Evolutionary conservation across 192 early-diverging fungal species (phyloP), one percentile per base, ranked within the genome.

Genomic region (Entrophospora sp.): DNA sequence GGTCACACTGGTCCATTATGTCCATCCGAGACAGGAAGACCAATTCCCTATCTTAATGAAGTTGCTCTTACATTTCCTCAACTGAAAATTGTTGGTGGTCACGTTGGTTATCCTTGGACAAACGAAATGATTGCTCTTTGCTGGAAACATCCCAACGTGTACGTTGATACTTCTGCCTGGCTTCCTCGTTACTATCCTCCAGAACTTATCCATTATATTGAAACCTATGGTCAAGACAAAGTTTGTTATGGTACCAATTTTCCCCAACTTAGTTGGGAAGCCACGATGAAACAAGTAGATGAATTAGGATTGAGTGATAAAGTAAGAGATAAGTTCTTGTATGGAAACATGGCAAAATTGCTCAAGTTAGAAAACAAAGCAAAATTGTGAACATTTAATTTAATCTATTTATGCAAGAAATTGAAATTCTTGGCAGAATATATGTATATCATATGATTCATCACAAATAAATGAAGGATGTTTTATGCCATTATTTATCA

Each of bases 191-290:
- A 51, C 20, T 51, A 51, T 51, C 48, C 48, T 25, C 20, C 48
- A 51, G 48, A 51, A 51, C 48, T 51, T 51, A 25, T 51, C 48
- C 48, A 51, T 25, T 51, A 51, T 51, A 51, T 51, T 5, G 18
- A 51, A 25, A 51, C 48, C 24, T 51, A 51, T 25, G 48, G 48
- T 20, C 48, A 51, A 25, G 48, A 51, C 24, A 51, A 51, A 51
- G 48, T 51, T 51, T 51, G 48, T 51, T 51, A 51, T 51, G 48
- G 48, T 22, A 51, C n/a, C 24, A 51, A 51, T 51, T 51, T 51
- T 51, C 48, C 48, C 48, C 48, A 51, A 51, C 48, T 51, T 25
- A 51, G 48, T 51, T 51, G 48, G 48, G 18, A 51, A 51, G 48
- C 48, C 24, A 51, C 48, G 48, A 51, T 51, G 48, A n/a, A 51